Conservation (phyloP, 805 yeast genomes). For the Lachancea meyersii region DNA sequence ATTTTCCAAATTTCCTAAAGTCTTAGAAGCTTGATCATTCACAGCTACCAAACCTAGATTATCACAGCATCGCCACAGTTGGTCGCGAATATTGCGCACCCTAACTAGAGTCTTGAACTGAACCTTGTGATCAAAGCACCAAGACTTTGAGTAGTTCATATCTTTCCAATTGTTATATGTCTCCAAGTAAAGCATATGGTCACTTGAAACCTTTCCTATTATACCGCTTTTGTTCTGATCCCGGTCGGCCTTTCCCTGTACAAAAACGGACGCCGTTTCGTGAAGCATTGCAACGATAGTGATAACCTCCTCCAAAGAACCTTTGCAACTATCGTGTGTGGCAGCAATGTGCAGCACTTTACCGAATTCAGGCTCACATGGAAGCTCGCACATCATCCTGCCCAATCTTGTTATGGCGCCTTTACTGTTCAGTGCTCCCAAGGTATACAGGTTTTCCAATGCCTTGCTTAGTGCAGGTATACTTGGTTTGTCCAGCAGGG, state of each 20-base stretch:
- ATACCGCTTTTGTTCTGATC: conserved; percentile 38
- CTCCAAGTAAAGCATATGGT: conserved; percentile 69
- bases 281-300: conserved; percentile 79
- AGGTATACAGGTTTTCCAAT: conserved; percentile 70
- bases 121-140: conserved; percentile 82
- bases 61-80: conserved; percentile 55
- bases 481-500: conserved; percentile 88
- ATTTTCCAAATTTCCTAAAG: neutral
- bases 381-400: conserved; percentile 81
- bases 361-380: conserved; percentile 85
- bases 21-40: conserved; percentile 13
- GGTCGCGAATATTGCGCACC: conserved; percentile 65
- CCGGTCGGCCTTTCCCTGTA: conserved; percentile 6
- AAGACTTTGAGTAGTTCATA: conserved; percentile 57
- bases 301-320: conserved; percentile 56
- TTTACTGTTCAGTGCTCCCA: conserved; percentile 77
- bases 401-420: conserved; percentile 79
- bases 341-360: conserved; percentile 64
- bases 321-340: conserved; percentile 39
- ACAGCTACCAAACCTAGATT: conserved; percentile 23
- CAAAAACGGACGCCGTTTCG: conserved; percentile 65
- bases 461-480: conserved; percentile 66
- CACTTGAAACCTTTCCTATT: conserved; percentile 53
- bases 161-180: conserved; percentile 74
- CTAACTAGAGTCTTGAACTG: conserved; percentile 69